Conservation (phyloP, 2,329 filamentous ascomycete genomes). For the Pseudocercospora macadamiae region DNA sequence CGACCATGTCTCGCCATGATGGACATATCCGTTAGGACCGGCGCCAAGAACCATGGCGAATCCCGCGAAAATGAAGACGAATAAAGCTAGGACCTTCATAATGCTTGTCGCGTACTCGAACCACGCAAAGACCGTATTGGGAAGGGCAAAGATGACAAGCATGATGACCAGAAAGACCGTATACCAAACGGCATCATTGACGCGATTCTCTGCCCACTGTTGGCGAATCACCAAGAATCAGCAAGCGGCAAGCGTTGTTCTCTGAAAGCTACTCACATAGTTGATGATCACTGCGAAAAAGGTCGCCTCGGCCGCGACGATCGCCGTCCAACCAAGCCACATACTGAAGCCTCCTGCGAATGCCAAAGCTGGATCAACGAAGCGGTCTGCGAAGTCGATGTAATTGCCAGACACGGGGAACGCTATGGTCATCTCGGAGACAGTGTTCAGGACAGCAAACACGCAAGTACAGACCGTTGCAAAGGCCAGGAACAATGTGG, state of each 20-base stretch:
- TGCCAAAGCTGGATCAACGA: constrained; percentile 43
- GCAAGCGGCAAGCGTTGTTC: too few relatives aligned
- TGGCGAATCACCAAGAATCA: not conserved
- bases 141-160: constrained; percentile 26
- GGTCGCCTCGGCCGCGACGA: constrained; percentile 42
- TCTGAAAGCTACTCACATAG: constrained; percentile 1
- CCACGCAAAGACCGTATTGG: constrained; percentile 41
- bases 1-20: constrained; percentile 45
- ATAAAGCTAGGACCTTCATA: constrained; percentile 38
- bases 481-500: constrained; percentile 41
- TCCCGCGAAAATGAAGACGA: constrained; percentile 46
- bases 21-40: constrained; percentile 60
- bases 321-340: constrained; percentile 34
- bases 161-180: constrained; percentile 77
- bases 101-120: constrained; percentile 30
- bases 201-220: constrained; percentile 22
- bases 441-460: constrained; percentile 39
- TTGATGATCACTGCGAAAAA: constrained; percentile 43
- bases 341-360: constrained; percentile 44
- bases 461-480: constrained; percentile 36
- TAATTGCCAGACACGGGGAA: constrained; percentile 44
- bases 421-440: constrained; percentile 44
- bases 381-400: constrained; percentile 44
- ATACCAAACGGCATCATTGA: constrained; percentile 75
- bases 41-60: constrained; percentile 63